These are phyloP conservation scores for Eremothecium gossypii DNA, from an alignment of 1,139 yeast species.

Conservation along the genomic window DNA sequence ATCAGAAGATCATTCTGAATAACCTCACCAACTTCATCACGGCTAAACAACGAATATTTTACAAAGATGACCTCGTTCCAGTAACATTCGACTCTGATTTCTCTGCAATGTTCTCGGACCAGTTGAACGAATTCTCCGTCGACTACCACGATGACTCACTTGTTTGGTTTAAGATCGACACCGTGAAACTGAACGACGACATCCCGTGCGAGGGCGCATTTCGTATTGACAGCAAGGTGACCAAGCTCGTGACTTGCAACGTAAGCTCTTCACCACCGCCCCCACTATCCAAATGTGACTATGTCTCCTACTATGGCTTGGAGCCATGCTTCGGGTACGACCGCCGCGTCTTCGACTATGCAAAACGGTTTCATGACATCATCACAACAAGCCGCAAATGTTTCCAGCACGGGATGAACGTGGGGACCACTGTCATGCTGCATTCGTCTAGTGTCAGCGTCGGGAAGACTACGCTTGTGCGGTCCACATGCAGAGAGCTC, in stretches of 20 bases:
- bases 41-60: conserved; percentile 46
- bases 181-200: conserved; percentile 29
- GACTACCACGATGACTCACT: conserved; percentile 61
- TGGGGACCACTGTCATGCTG: conserved; percentile 57
- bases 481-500: conserved; percentile 44
- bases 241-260: conserved; percentile 20
- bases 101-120: conserved; percentile 26
- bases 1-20: conserved; percentile 57
- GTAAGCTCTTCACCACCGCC: conserved; percentile 9
- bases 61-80: conserved; percentile 59
- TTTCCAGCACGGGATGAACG: conserved; percentile 27
- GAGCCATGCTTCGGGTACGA: conserved; percentile 31
- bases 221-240: conserved; percentile 18
- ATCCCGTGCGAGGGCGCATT: conserved; percentile 28
- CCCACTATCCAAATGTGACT: conserved; percentile 28
- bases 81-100: conserved; percentile 59
- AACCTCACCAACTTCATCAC: conserved; percentile 60
- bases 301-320: conserved; percentile 43
- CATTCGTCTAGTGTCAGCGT: conserved; percentile 66
- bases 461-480: conserved; percentile 64
- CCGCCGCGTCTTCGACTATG: conserved; percentile 37
- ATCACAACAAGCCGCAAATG: conserved; percentile 37
- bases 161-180: conserved; percentile 69
- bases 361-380: conserved; percentile 44
- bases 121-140: conserved; percentile 13